Conservation (phyloP, 106 monocot species). For the Apostasia ramifera region DNA sequence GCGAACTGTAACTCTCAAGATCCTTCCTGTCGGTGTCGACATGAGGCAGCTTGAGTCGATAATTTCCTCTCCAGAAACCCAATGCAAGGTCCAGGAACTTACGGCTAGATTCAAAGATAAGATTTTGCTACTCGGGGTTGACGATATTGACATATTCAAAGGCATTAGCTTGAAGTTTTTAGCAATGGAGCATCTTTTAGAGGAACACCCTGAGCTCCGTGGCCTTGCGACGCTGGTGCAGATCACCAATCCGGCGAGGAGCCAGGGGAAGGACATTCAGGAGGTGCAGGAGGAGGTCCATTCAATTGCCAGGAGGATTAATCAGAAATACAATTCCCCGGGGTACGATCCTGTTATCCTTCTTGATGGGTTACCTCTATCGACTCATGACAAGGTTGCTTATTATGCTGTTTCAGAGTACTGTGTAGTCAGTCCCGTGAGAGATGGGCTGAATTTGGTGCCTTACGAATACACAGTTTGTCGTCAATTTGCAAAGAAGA, state of each 20-base stretch:
- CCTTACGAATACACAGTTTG: constrained; percentile 52
- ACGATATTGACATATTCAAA: constrained; percentile 61
- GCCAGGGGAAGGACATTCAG: constrained; percentile 35
- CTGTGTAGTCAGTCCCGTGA: constrained; percentile 45
- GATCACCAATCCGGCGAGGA: constrained; percentile 50
- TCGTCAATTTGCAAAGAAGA: constrained; percentile 36
- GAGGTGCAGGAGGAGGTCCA: constrained; percentile 39
- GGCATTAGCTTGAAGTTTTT: constrained; percentile 53
- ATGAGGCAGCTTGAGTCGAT: constrained; percentile 40
- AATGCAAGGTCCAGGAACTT: constrained; percentile 28
- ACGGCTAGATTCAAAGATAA: constrained; percentile 21
- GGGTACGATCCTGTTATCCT: constrained; percentile 42
- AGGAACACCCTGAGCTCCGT: constrained; percentile 29
- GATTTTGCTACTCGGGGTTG: constrained; percentile 42
- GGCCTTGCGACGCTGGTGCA: constrained; percentile 44
- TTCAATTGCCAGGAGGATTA: constrained; percentile 37
- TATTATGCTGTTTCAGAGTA: constrained; percentile 55
- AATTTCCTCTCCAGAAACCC: constrained; percentile 23
- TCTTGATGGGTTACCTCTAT: constrained; percentile 26
- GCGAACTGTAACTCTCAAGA: constrained; percentile 42
- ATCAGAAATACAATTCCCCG: constrained; percentile 25
- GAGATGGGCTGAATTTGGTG: constrained; percentile 65
- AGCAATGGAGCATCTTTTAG: constrained; percentile 47
- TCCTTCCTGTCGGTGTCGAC: constrained; percentile 58
- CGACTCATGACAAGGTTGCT: constrained; percentile 43